Conservation (phyloP, 768 basidiomycete species). For the Suillus paluster region DNA sequence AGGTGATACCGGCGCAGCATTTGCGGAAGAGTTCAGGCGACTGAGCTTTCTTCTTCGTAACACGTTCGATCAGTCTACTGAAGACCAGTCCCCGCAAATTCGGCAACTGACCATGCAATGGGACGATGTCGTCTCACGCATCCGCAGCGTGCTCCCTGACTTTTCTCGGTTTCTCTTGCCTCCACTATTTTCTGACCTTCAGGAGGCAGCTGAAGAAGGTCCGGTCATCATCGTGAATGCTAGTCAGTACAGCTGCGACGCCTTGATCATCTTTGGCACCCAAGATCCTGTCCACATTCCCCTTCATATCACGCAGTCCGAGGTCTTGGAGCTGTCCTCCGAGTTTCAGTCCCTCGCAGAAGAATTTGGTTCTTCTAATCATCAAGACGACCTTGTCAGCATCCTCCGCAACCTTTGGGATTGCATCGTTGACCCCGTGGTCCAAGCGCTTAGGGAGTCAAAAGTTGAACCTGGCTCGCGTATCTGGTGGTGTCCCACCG, state of each 20-base stretch:
- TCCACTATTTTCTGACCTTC: constrained; percentile 11
- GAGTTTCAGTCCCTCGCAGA: not conserved
- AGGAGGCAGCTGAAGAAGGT: constrained; percentile 2
- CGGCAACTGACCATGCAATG: constrained; percentile 20
- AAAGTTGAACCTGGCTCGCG: constrained; percentile 19
- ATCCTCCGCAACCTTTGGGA: constrained; percentile 32
- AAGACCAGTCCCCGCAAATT: constrained; percentile 19
- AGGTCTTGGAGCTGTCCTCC: not conserved
- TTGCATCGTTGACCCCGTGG: constrained; percentile 26
- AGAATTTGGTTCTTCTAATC: not conserved
- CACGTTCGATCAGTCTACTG: not conserved
- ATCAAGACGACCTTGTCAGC: not conserved
- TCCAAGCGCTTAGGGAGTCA: constrained; percentile 13
- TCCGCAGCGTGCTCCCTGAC: constrained; percentile 21
- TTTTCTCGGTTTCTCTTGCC: constrained; percentile 18
- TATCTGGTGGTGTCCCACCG: constrained; percentile 40
- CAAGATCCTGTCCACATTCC: not conserved
- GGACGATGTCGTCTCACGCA: constrained; percentile 23
- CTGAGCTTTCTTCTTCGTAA: not conserved
- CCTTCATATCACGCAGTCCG: not conserved
- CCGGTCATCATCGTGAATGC: constrained; percentile 9
- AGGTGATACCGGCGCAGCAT: constrained; percentile 10
- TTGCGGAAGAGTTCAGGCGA: constrained; percentile 29
- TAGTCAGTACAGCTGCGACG: constrained; percentile 6
- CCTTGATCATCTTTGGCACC: constrained; percentile 7